Percentiles rank a stretch among this genome's conserved stretches.
phyloP scores from a whole-genome alignment of 1,284 basidiomycete genomes.

The Cryptococcus sp. region DNA sequence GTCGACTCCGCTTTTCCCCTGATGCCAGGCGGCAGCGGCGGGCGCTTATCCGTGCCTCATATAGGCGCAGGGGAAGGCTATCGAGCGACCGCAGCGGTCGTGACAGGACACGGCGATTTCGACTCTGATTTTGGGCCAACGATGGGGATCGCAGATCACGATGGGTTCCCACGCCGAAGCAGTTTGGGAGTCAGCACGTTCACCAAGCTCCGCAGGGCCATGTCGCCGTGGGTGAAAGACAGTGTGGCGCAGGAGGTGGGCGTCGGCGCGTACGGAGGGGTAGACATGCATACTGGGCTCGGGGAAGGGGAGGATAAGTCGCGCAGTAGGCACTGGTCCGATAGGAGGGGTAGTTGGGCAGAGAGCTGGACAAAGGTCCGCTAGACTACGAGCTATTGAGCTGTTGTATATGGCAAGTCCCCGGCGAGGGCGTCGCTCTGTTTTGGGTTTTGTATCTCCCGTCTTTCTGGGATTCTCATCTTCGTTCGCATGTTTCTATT shows the following conservation, averaged over 20 bases:
- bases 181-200: constrained; percentile 22
- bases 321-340: constrained; percentile 13
- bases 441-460: too few species aligned
- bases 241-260: neutral
- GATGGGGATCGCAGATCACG: neutral
- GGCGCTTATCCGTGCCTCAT: constrained; percentile 10
- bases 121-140: neutral
- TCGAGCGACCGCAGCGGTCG: neutral
- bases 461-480: too few species aligned
- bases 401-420: too few species aligned
- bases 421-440: too few species aligned
- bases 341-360: constrained; percentile 24
- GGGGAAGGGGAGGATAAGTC: too few species aligned
- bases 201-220: constrained; percentile 8
- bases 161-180: constrained; percentile 9
- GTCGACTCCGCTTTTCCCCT: constrained; percentile 28
- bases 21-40: constrained; percentile 17
- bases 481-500: too few species aligned
- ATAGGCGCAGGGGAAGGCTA: constrained; percentile 14
- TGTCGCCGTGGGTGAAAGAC: constrained; percentile 3
- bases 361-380: constrained; percentile 16
- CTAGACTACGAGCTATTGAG: neutral
- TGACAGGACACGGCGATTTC: neutral
- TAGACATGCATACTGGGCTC: too few species aligned
- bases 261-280: neutral